Evolutionary conservation across 1,139 yeast species (phyloP), one percentile per base, ranked within the genome.

Genomic region (Geotrichum australiense): DNA sequence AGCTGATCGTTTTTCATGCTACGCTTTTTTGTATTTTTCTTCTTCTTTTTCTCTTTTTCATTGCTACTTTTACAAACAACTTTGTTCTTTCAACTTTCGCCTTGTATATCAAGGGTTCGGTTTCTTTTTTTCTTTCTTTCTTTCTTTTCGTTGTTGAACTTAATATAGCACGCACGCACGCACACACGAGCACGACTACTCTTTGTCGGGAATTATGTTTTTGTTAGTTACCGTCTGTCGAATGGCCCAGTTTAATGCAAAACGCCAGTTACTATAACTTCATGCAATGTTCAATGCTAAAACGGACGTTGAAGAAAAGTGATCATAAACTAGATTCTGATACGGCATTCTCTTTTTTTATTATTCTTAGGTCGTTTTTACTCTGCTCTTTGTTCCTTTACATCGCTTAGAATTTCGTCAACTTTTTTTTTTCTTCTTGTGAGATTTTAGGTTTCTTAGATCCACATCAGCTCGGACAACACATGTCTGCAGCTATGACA

Each of bases 401-500:
- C 19, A 6, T 35, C 37, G 20, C 21, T 23, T 6, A 15, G 21
- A 26, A 7, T 23, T 23, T 23, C 25, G 5, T 5, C 11, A 26
- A 26, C 29, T n/a, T 26, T 26, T n/a, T 6, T 8, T 29, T 8
- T 16, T 31, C 14, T 19, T 31, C 35, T 19, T 16, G 29, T 16
- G 32, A 15, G 32, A 14, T 15, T 15, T 29, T 29, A 29, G 32
- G 32, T 29, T 29, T 29, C 6, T 15, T 27, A 10, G 30, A 27
- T 27, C 30, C 32, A 29, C 32, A 7, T 29, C 32, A 29, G 32
- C 32, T 29, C 18, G 5, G 32, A 29, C 32, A 15, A 21, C 32
- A 29, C 32, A 29, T 29, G 32, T 29, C 32, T 18, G 18, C 32
- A 19, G 32, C 32, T 29, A 22, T 33, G 20, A 33, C 37, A 33